Base-by-base conservation (phyloP, 148 eudicot species). In the Persicaria maculosa region DNA sequence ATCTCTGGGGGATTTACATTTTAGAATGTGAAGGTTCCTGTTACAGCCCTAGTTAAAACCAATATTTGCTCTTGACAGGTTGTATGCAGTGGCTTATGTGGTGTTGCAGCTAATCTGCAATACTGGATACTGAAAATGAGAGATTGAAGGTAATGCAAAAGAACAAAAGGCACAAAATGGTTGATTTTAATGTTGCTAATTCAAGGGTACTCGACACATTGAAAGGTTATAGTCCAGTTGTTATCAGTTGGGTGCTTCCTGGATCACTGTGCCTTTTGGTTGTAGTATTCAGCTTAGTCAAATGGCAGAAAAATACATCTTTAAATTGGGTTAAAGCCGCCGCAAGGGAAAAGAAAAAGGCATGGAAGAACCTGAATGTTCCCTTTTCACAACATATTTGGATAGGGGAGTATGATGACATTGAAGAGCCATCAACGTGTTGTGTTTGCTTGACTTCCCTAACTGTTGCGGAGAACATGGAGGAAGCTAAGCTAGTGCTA, bases 281-380 rank as follows among this genome's bases (percentile, higher is more conserved):
- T 68, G 45, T 87, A 83, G 80, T 79, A 47, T 90, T 87, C 73
- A 91, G 86, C 15, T 79, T 87, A 65, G 85, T 90, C 74, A 92
- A 82, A 79, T 92, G 96, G 93, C 96, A 90, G 75, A 83, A 79
- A 78, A 87, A 78, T 78, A 80, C 84, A 31, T 88, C 96, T 62
- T 79, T 90, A 65, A 85, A 92, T 74, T 88, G 96, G 97, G 96
- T 90, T 74, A 92, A 92, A 85, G 97, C 93, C 75, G 89, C 97
- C 72, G 91, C 97, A 19, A 82, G 85, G 76, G 96, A 90, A 65
- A 90, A 88, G 86, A 84, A 90, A 77, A 85, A 87, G 81, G 96
- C 87, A n/a, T 88, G 89, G 90, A 88, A 86, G 78, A 87, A 81
- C 79, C 85, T 92, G 5, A 90, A 85, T 71, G 87, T 88, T 79